Percentiles rank a stretch among this genome's conserved stretches.
Evolutionary conservation across 257 asterid species (phyloP).

Genomic region (Ehretia macrophylla): DNA sequence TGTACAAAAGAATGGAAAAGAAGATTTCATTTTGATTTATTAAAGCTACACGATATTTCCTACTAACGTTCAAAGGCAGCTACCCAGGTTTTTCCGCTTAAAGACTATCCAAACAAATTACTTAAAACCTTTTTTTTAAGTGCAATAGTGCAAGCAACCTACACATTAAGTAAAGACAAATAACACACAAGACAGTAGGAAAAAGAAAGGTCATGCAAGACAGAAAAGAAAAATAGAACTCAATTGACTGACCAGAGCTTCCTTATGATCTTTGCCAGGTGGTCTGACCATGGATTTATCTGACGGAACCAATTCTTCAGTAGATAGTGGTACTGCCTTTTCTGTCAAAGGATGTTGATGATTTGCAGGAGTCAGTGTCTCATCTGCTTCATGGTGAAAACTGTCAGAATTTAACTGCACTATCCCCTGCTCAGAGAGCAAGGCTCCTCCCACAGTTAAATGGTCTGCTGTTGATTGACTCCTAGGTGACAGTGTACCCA

Average conservation of each 20-base stretch:
- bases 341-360: constrained; percentile 30
- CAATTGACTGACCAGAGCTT: constrained; percentile 43
- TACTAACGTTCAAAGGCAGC: too few species aligned
- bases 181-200: not conserved
- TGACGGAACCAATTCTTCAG: constrained; percentile 32
- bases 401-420: constrained; percentile 18
- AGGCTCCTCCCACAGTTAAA: constrained; percentile 31
- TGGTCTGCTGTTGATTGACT: constrained; percentile 20
- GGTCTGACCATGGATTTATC: constrained; percentile 34
- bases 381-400: constrained; percentile 25
- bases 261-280: constrained; percentile 29
- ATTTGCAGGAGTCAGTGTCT: constrained; percentile 26
- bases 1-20: too few species aligned
- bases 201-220: not conserved
- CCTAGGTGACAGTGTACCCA: constrained; percentile 19
- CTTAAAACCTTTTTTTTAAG: too few species aligned
- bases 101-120: too few species aligned
- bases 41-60: too few species aligned
- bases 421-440: constrained; percentile 14
- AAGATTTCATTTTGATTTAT: too few species aligned
- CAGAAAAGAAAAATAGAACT: constrained; percentile 1
- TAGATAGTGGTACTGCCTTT: constrained; percentile 27
- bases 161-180: not conserved
- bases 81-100: too few species aligned
- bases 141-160: too few species aligned